Base-by-base conservation (phyloP, 1,284 basidiomycete species). In the Ustilago loliicola region DNA sequence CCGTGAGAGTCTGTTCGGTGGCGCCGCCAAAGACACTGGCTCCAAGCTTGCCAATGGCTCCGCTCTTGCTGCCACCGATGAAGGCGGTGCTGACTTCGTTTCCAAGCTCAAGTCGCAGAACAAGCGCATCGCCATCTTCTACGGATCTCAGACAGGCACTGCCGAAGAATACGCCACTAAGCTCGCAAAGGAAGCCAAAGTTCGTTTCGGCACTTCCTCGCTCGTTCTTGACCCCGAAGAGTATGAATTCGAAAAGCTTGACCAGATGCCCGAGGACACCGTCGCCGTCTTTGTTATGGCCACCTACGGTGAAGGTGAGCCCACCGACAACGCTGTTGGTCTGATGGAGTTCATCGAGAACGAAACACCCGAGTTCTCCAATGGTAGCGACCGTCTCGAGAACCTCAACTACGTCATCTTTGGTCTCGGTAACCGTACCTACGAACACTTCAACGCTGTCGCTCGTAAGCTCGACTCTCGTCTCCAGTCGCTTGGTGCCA, bases 241-340 rank as follows among this genome's bases (percentile, higher is more conserved):
- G 48, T 98, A 98, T 87, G 96, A 98, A 85, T 98, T 98, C 85
- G 93, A 95, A 84, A 96, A 94, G 87, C 91, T 99, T 77, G 96
- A 98, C 87, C 90, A 93, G 86, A 86, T 98, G 38, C 94, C 96
- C 3, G 91, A 93, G 71, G 92, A 96, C 86, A 92, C 90, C 79
- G 92, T 92, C 47, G 94, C 92, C 68, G 91, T 97, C 87, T 98
- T 99, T 86, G 94, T 97, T 83, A 91, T 99, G 91, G 96, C 96
- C 27, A 98, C 96, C 15, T 99, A 99, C 85, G 96, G 96, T 74
- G 96, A 99, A 88, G 96, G 96, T 68, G 96, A 99, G 87, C 97
- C 96, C 25, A 99, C 96, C 21, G 96, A 99, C 87, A 99, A 99
- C 86, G 94, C 96, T n/a, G 94, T 97, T 38, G 91, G 92, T 73